A percentile compares a stretch with the other conserved stretches of the same genome.
Evolutionary conservation across 2,329 filamentous ascomycete genomes (phyloP).

Genomic region (Penicillium sp.): DNA sequence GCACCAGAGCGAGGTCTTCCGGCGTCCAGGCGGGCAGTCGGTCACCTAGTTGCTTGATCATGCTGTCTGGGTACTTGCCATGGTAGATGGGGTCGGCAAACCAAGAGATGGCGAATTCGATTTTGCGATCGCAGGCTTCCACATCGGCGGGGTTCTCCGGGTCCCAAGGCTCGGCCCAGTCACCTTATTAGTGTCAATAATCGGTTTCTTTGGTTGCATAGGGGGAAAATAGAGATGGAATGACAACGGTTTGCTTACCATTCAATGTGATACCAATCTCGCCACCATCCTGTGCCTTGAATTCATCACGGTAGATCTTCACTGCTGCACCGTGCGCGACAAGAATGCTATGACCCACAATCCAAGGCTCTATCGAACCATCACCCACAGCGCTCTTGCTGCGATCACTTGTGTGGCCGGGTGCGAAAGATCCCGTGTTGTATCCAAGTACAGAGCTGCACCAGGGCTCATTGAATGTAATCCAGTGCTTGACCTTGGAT

Average conservation of each 20-base stretch:
- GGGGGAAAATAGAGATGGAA: neutral
- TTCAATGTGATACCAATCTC: constrained; percentile 89
- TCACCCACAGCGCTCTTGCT: constrained; percentile 73
- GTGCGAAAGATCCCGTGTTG: constrained; percentile 77
- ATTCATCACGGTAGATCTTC: constrained; percentile 81
- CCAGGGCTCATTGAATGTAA: constrained; percentile 91
- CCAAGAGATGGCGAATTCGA: constrained; percentile 87
- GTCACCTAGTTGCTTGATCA: constrained; percentile 79
- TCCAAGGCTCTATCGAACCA: constrained; percentile 79
- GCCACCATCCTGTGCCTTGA: constrained; percentile 73
- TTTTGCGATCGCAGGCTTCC: constrained; percentile 77
- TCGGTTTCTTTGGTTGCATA: neutral
- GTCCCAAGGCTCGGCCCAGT: constrained; percentile 84
- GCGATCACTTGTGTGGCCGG: constrained; percentile 80
- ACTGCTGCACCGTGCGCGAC: constrained; percentile 81
- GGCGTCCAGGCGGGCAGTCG: constrained; percentile 76
- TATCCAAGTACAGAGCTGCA: constrained; percentile 83
- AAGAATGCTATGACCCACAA: constrained; percentile 79
- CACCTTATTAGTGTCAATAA: constrained; percentile 56
- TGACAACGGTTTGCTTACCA: constrained; percentile 56
- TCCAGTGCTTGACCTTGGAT: constrained; percentile 82
- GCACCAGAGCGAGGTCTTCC: constrained; percentile 74
- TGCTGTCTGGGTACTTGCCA: constrained; percentile 81
- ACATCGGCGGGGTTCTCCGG: constrained; percentile 74
- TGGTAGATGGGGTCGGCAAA: constrained; percentile 88